phyloP scores from a whole-genome alignment of 768 basidiomycete species.

The Phaeotremella skinneri region DNA sequence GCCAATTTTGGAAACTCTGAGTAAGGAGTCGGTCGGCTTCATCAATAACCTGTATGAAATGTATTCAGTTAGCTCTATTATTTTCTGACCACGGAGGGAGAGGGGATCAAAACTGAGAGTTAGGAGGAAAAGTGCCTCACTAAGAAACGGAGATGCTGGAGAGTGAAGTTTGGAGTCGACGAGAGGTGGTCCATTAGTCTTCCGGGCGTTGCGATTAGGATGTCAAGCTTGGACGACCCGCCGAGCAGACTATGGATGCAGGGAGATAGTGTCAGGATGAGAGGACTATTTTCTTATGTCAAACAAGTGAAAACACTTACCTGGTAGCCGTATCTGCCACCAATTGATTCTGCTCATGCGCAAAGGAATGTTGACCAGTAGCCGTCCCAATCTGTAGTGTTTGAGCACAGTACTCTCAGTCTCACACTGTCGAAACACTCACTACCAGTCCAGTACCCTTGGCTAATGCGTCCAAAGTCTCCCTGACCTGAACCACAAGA shows the following conservation, averaged over 20 bases:
- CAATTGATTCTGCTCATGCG: slow-evolving; percentile 81
- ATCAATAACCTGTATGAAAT: slow-evolving; percentile 81
- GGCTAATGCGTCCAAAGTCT: slow-evolving; percentile 79
- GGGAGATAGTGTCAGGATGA: not conserved
- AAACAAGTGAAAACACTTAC: slow-evolving; percentile 53
- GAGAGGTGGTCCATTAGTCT: slow-evolving; percentile 89
- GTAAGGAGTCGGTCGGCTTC: slow-evolving; percentile 95
- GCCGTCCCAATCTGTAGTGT: slow-evolving; percentile 64
- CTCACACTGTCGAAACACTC: slow-evolving; percentile 14
- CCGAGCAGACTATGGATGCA: slow-evolving; percentile 62
- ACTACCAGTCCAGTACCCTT: slow-evolving; percentile 88
- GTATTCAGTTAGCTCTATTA: not conserved
- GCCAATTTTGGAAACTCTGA: slow-evolving; percentile 96
- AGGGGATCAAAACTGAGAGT: no score
- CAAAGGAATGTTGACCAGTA: slow-evolving; percentile 91
- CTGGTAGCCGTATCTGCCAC: slow-evolving; percentile 60
- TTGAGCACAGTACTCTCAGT: not conserved
- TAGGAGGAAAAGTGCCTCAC: slow-evolving; percentile 55
- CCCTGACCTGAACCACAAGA: slow-evolving; percentile 83
- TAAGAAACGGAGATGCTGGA: slow-evolving; percentile 93
- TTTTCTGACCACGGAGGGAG: not conserved
- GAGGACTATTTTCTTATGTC: not conserved
- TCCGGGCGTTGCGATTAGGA: slow-evolving; percentile 93
- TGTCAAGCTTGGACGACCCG: slow-evolving; percentile 86
- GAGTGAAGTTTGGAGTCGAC: slow-evolving; percentile 80